Base-by-base conservation (phyloP, 2,329 filamentous ascomycete species). In the Penicillium sp. region DNA sequence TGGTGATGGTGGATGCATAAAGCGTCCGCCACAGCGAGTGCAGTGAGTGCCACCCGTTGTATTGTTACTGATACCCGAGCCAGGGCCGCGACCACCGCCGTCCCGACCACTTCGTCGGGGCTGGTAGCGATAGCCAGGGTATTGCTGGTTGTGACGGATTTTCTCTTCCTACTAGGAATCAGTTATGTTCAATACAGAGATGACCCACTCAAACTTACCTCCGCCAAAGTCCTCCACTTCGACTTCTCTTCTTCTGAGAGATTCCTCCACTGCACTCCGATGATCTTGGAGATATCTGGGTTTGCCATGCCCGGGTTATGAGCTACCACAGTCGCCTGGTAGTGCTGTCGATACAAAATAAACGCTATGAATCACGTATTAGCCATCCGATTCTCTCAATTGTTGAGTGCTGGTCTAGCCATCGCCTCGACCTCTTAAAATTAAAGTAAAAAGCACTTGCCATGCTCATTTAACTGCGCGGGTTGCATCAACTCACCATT, bases 241-340 rank as follows among this genome's bases (percentile, higher is more conserved):
- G 87, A 85, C 76, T 96, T 96, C 56, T 87, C 82, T 52, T 90
- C 85, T 24, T 88, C 83, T 4, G 87, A 78, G 69, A 96, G 87
- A 55, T 87, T 84, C 68, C 89, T 87, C 95, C 95, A 99, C 84
- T 93, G 89, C 73, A 91, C 86, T 52, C 93, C 93, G 65, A 98
- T 96, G 67, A 98, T 96, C 77, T 97, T 97, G 63, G 93, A 97
- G 67, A 98, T 96, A 52, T 97, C 91, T 3, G 93, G 93, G 75
- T 98, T 98, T 46, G 93, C 88, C 63, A 97, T 85, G 45, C 91
- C 90, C n/a, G 93, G 93, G 68, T 97, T 85, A 65, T 90, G 84
- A 53, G 87, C 82, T 37, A 93, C 89, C 50, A 98, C 91, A 49
- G 86, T 82, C 19, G 90, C 87, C 75, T 98, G 93, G 68, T 95